A percentile compares a stretch with the other conserved stretches of the same genome.
These are phyloP conservation scores for Aspergillus mulundensis DNA, from an alignment of 495 filamentous ascomycete species.

Conservation along the genomic window DNA sequence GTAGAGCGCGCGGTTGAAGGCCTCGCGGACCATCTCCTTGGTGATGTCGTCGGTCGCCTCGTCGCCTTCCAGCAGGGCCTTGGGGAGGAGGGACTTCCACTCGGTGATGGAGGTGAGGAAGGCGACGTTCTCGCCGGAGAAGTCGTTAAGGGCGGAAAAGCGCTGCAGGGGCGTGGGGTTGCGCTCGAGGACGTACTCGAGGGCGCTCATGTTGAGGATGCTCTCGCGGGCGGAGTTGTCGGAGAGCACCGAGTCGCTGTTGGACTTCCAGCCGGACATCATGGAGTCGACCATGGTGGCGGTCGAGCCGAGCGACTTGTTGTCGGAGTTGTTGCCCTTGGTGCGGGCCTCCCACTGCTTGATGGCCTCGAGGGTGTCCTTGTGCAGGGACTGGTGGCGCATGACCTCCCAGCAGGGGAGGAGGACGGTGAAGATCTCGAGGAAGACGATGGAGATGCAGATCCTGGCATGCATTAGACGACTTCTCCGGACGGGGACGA, in stretches of 20 bases:
- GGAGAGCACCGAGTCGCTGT: conserved; percentile 25
- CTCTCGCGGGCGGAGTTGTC: conserved; percentile 29
- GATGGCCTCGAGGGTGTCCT: conserved; percentile 36
- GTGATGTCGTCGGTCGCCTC: conserved; percentile 17
- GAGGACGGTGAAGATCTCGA: conserved; percentile 52
- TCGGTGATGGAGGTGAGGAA: conserved; percentile 56
- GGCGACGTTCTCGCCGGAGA: conserved; percentile 65
- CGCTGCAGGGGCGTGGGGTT: conserved; percentile 53
- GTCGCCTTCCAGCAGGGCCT: conserved; percentile 15
- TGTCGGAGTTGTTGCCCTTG: conserved; percentile 22
- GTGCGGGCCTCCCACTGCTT: conserved; percentile 30
- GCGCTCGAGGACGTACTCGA: conserved; percentile 53
- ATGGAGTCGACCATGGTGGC: conserved; percentile 31
- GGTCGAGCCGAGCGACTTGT: conserved; percentile 27
- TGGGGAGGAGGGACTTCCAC: conserved; percentile 43
- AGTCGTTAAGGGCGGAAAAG: conserved; percentile 59
- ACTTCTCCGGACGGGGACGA: too few species aligned
- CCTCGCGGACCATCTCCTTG: conserved; percentile 28
- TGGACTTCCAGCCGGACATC: conserved; percentile 33
- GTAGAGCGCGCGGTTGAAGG: conserved; percentile 51
- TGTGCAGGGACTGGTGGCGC: conserved; percentile 43
- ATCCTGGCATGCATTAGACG: too few species aligned
- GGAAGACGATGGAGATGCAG: conserved; percentile 48
- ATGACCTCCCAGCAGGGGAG: conserved; percentile 54
- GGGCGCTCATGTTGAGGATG: conserved; percentile 54